Evolutionary conservation across 2,329 filamentous ascomycete genomes (phyloP).

Genomic region (Neonectria sp.): DNA sequence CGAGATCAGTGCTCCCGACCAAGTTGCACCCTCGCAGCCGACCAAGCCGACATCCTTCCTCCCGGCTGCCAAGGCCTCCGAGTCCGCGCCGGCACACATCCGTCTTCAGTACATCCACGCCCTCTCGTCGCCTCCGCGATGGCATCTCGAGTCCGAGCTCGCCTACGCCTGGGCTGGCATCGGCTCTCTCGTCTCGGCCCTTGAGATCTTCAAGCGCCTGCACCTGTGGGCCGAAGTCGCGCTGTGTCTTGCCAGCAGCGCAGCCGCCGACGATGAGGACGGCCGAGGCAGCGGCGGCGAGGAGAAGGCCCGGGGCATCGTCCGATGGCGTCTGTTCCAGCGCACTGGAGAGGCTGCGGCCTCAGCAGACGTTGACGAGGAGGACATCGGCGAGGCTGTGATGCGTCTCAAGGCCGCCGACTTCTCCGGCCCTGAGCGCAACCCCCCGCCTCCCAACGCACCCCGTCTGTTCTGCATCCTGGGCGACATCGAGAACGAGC

Average conservation of each 20-base stretch:
- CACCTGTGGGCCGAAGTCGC: conserved; percentile 97
- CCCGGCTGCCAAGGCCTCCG: conserved; percentile 79
- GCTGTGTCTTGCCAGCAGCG: conserved; percentile 81
- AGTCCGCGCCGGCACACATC: conserved; percentile 83
- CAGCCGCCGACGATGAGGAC: conserved; percentile 70
- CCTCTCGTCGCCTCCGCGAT: conserved; percentile 86
- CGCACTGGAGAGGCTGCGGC: conserved; percentile 61
- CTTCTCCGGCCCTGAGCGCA: conserved; percentile 73
- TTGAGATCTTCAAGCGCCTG: conserved; percentile 96
- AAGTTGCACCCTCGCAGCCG: conserved; percentile 41
- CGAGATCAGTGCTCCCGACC: conserved; percentile 58
- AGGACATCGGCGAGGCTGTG: conserved; percentile 66
- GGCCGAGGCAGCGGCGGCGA: conserved; percentile 74
- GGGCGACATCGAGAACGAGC: conserved; percentile 86
- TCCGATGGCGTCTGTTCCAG: conserved; percentile 85
- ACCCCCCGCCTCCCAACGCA: conserved; percentile 84
- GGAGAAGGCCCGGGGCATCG: conserved; percentile 83
- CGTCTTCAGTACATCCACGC: conserved; percentile 88
- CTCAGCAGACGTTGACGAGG: conserved; percentile 62
- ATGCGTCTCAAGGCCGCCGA: conserved; percentile 68
- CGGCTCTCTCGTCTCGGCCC: conserved; percentile 88
- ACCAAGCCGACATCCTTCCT: conserved; percentile 82
- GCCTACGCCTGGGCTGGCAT: conserved; percentile 93
- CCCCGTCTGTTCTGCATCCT: conserved; percentile 93
- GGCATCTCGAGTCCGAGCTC: conserved; percentile 95